Percentiles rank a stretch among this genome's conserved stretches.
Evolutionary conservation across 345 rosid species (phyloP).

Genomic region (Aquilaria sinensis): DNA sequence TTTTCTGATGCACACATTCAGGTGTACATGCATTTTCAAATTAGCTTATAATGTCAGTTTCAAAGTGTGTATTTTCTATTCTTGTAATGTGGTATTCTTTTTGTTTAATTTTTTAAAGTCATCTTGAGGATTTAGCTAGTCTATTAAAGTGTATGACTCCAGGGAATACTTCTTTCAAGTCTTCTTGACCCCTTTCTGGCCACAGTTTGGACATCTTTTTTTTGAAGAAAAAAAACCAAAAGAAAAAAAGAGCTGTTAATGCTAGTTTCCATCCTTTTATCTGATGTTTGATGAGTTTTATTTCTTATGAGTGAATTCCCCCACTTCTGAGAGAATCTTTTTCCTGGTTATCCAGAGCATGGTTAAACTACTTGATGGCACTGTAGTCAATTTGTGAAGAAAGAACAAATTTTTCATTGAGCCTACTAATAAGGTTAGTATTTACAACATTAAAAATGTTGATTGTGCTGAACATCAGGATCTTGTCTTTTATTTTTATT

Average conservation of each 20-base stretch:
- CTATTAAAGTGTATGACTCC: too few relatives aligned
- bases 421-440: constrained; percentile 33
- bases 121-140: too few relatives aligned
- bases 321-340: neutral
- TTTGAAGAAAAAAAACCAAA: too few relatives aligned
- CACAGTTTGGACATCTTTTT: too few relatives aligned
- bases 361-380: constrained; percentile 33
- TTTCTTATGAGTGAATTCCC: too few relatives aligned
- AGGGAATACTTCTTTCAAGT: too few relatives aligned
- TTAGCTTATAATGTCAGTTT: neutral
- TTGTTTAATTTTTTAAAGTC: neutral
- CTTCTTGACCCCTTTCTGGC: too few relatives aligned
- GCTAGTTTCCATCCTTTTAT: neutral
- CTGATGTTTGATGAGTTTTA: too few relatives aligned
- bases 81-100: too few relatives aligned
- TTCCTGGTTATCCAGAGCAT: constrained; percentile 33
- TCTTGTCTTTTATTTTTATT: neutral
- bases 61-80: neutral
- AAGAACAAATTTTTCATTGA: constrained; percentile 10
- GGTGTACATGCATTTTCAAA: too few relatives aligned
- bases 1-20: too few relatives aligned
- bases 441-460: neutral
- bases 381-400: constrained; percentile 14
- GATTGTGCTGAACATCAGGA: neutral
- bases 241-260: too few relatives aligned